Conservation (phyloP, 345 rosid species). For the Salix arbutifolia region DNA sequence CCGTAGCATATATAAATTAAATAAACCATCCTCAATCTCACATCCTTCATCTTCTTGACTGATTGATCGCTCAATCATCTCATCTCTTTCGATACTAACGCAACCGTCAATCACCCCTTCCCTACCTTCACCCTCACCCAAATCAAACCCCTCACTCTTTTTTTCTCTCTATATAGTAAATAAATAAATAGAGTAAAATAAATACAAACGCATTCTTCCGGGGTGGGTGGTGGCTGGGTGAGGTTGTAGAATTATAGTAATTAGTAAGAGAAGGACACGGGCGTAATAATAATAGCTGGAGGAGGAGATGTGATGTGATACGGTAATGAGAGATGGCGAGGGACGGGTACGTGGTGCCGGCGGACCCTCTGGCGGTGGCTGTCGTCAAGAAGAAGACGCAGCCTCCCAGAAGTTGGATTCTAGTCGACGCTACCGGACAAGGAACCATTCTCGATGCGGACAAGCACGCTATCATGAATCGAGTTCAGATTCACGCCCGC, state of each 20-base stretch:
- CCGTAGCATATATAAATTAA: too few relatives aligned
- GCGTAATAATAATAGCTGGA: not conserved
- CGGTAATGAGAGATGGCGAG: constrained; percentile 47
- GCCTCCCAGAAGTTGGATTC: constrained; percentile 65
- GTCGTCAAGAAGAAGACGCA: constrained; percentile 60
- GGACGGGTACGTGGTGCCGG: constrained; percentile 62
- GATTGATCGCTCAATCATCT: not conserved
- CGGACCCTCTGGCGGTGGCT: constrained; percentile 48
- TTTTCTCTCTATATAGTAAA: too few relatives aligned
- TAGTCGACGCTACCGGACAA: constrained; percentile 50
- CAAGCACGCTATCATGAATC: constrained; percentile 88
- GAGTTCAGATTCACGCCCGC: constrained; percentile 95
- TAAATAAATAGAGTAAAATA: too few relatives aligned
- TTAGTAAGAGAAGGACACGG: too few relatives aligned
- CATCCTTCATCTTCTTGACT: not conserved
- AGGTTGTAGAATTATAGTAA: not conserved
- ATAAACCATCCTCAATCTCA: not conserved
- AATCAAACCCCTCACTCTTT: too few relatives aligned
- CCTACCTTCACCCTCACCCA: too few relatives aligned
- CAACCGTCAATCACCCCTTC: too few relatives aligned
- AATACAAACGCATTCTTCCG: not conserved
- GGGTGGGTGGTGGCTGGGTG: not conserved
- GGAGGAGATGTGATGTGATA: constrained; percentile 4
- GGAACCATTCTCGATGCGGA: constrained; percentile 57
- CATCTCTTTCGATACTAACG: not conserved